Conservation (phyloP, 305 asterid species). For the Petunia hybrid region DNA sequence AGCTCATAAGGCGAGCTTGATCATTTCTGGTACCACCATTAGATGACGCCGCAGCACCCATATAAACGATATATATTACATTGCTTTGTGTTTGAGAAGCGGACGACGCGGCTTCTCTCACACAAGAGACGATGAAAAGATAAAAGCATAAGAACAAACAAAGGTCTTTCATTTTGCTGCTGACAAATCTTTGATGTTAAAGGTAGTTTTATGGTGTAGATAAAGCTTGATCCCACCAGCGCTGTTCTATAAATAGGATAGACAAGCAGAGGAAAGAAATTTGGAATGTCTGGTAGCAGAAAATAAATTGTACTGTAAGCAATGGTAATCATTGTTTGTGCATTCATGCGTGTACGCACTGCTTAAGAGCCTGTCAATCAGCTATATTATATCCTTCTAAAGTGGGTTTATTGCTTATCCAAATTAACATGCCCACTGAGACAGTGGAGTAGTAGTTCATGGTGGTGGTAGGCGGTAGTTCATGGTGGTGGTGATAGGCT, state of each 20-base stretch:
- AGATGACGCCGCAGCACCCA: constrained; percentile 63
- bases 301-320: background rate
- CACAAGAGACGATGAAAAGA: constrained; percentile 34
- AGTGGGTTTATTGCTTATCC: constrained; percentile 35
- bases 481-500: background rate
- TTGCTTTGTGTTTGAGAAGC: constrained; percentile 24
- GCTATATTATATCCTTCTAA: constrained; percentile 30
- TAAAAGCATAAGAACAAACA: constrained; percentile 24
- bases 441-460: background rate
- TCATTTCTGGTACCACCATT: constrained; percentile 47
- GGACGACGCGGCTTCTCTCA: constrained; percentile 36
- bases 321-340: constrained; percentile 36
- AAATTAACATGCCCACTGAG: background rate
- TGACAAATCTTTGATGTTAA: background rate
- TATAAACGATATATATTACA: constrained; percentile 73
- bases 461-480: background rate
- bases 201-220: constrained; percentile 43
- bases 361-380: constrained; percentile 1
- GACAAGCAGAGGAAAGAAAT: background rate
- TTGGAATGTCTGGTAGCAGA: too few relatives aligned
- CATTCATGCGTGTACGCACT: constrained; percentile 48
- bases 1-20: constrained; percentile 53
- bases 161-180: constrained; percentile 40
- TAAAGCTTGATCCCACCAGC: constrained; percentile 8
- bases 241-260: background rate